Evolutionary conservation across 2,329 filamentous ascomycete genomes (phyloP).

Genomic region (Ambrosiella beaveri): DNA sequence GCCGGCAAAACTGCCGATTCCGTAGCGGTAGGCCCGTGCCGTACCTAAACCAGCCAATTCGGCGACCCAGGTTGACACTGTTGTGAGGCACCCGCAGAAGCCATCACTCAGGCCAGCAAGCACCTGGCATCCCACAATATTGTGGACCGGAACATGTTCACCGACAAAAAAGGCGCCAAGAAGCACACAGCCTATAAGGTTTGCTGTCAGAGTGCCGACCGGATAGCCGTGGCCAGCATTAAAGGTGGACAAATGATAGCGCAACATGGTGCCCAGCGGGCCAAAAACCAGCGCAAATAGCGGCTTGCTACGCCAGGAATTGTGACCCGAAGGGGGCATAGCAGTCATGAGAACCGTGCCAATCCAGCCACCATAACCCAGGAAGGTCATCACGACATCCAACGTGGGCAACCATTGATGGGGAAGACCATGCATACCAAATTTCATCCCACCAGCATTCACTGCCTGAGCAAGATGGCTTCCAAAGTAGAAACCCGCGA

Average conservation of each 20-base stretch:
- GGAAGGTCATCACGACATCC: conserved; percentile 43
- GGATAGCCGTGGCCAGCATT: conserved; percentile 67
- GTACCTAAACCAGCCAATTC: conserved; percentile 38
- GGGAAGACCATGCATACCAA: conserved; percentile 5
- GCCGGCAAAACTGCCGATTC: conserved; percentile 38
- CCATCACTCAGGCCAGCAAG: conserved; percentile 50
- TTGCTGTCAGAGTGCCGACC: conserved; percentile 70
- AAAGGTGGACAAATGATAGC: conserved; percentile 54
- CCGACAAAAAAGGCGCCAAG: conserved; percentile 65
- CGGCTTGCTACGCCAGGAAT: conserved; percentile 58
- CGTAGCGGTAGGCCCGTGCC: conserved; percentile 50
- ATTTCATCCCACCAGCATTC: neutral
- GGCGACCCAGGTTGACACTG: conserved; percentile 48
- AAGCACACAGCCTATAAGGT: conserved; percentile 58
- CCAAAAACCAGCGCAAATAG: conserved; percentile 69
- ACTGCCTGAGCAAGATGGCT: conserved; percentile 51
- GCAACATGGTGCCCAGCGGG: conserved; percentile 56
- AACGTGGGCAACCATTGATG: conserved; percentile 26
- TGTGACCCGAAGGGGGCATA: conserved; percentile 43
- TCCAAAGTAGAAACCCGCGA: conserved; percentile 53
- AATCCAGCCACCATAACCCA: conserved; percentile 62
- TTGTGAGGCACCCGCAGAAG: conserved; percentile 50
- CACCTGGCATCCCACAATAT: conserved; percentile 47
- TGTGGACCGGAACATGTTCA: conserved; percentile 43
- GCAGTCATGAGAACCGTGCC: conserved; percentile 56